Base-by-base conservation (phyloP, 164 flowering plant species). In the Magnolia changhungtana region DNA sequence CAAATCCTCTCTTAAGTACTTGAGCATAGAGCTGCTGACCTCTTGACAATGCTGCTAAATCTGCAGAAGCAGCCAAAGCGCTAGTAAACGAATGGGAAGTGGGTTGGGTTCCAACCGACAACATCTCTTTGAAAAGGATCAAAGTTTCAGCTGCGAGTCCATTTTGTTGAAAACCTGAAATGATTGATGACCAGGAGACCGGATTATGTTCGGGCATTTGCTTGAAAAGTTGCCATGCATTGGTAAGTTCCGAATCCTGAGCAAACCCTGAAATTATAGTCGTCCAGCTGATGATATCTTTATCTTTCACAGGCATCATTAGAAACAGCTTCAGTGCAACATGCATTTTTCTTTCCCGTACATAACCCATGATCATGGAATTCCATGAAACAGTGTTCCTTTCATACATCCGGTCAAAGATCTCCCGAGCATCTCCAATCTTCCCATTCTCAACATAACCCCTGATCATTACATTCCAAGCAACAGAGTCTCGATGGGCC, bases 151-250 rank as follows among this genome's bases (percentile, higher is more conserved):
- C 27, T 2, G 78, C 69, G 45, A 77, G 67, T n/a, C 84, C 85
- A 77, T 74, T 81, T 58, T 85, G 83, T 67, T 79, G 80, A 29
- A 79, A 81, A 58, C 84, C 83, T 14, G 84, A 80, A 68, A 85
- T 83, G 19, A 81, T 75, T 1, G 86, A 75, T 52, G 87, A 70
- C 84, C 87, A 85, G 20, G 87, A 76, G 50, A 80, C 27, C 4
- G 80, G 74, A 71, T 78, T 83, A 21, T 75, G 82, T 21, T 75
- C 77, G 1, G 78, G 86, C 81, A 83, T 82, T 79, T 78, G 76
- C 50, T 59, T 63, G 72, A 82, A 83, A 64, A 80, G 67, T 20
- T 20, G 23, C 79, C 82, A 78, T 3, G 85, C 75, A 77, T 81
- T 79, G 21, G 73, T 66, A 50, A 81, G 59, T 51, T 63, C 76